Base-by-base conservation (phyloP, 2,329 filamentous ascomycete genomes). In the Neonectria coccinea region DNA sequence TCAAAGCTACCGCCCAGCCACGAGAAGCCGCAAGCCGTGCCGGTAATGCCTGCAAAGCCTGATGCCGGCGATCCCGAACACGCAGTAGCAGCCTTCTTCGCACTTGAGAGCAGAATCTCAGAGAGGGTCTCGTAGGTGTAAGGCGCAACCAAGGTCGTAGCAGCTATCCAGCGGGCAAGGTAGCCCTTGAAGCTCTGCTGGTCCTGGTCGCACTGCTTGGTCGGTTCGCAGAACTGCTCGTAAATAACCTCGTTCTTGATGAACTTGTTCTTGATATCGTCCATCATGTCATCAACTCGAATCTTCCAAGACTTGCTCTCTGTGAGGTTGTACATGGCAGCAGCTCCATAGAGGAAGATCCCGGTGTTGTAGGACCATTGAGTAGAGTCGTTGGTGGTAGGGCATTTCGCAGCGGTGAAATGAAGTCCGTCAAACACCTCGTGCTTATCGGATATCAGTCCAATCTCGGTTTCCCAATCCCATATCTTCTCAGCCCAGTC, bases 121-220 rank as follows among this genome's bases (percentile, higher is more conserved):
- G 25, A 25, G 25, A 25, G 25, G 25, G 25, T 25, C 25, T 25
- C 25, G 25, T 25, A 25, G 25, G 25, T 25, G 25, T 25, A 25
- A 25, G 25, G 25, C 25, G 25, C 25, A 25, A 25, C 25, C 5
- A 25, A 25, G 25, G 25, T 78, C 1, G 86, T 85, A n/a, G 80
- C 80, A 1, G 87, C 84, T 74, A 90, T 78, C 87, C 90, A 94
- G 47, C 91, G 89, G 29, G 87, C 79, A 29, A 93, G 82, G 76
- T 92, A 93, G 12, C 89, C 91, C 79, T 94, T 94, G 87, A 93
- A 94, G 52, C 85, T 88, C 72, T 86, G 85, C 79, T 93, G 90
- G 76, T 94, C 91, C 67, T 84, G 84, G 79, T 92, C 87, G 83
- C 92, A 94, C 27, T 81, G 82, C 60, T 80, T 79, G 63, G 78